These are phyloP conservation scores for Cladosporium sp. DNA, from an alignment of 2,329 filamentous ascomycete species.

Conservation along the genomic window DNA sequence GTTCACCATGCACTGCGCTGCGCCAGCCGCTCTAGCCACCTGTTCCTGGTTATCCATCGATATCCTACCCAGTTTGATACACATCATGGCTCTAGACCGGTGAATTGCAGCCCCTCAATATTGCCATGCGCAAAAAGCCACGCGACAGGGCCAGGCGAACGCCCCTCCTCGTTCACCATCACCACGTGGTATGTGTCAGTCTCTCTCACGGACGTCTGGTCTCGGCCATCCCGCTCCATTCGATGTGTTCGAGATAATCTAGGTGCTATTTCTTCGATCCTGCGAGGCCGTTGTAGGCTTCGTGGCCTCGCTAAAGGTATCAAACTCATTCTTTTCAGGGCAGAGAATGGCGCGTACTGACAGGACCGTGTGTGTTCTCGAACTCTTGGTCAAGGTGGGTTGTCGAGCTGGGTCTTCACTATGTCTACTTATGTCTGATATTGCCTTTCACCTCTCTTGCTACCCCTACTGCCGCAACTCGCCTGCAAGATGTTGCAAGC, in stretches of 20 bases:
- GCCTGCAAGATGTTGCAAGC: slow-evolving; percentile 1
- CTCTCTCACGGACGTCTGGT: background rate
- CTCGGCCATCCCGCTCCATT: background rate
- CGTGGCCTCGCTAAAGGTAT: background rate
- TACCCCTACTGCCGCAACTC: too few species aligned
- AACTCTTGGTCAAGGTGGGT: background rate
- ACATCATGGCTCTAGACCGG: too few species aligned
- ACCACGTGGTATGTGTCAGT: slow-evolving; percentile 1
- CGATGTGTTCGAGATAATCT: background rate
- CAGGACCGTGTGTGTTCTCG: background rate
- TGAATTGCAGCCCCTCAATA: too few species aligned
- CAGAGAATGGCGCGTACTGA: background rate
- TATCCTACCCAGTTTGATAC: background rate
- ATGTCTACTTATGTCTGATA: background rate
- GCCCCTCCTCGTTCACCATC: background rate
- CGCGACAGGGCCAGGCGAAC: background rate
- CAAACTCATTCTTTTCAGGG: background rate
- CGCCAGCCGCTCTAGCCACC: background rate
- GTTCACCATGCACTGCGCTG: too few species aligned
- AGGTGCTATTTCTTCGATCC: background rate
- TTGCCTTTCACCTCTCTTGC: too few species aligned
- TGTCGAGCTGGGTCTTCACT: background rate
- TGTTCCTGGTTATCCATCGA: background rate
- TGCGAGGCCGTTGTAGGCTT: background rate
- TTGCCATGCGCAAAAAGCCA: background rate